Evolutionary conservation across 148 eudicot species (phyloP), one percentile per base, ranked within the genome.

Genomic region (Cornus controversa): DNA sequence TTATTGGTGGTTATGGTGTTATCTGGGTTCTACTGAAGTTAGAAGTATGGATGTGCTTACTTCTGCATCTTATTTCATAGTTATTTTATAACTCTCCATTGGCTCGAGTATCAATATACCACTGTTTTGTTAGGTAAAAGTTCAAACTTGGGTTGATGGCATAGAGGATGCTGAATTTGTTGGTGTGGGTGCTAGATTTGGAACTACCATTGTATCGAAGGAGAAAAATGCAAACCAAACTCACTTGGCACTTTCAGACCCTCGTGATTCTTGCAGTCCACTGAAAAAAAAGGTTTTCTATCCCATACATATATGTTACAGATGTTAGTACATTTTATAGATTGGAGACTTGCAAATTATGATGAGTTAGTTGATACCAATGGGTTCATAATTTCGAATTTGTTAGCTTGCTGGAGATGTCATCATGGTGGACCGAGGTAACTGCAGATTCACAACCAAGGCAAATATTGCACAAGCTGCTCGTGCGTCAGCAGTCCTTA

Each of bases 181-280:
- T 34, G 96, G 98, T 34, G 94, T 93, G 53, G 98, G 98, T 80
- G 98, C 98, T 74, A 88, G 96, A 79, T 94, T 94, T 80, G 98
- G 98, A 78, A 75, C 82, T 0, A 71, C 86, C 50, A 90, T 91
- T 70, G 91, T 80, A 27, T 82, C 96, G 1, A 90, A 94, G 87
- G 96, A 92, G 83, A 94, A 94, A 79, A 85, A 86, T 80, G 98
- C 97, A 16, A 80, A 89, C 79, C 86, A 81, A 69, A 86, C 87
- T 47, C 90, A 7, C 40, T 86, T 92, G 65, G 57, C 82, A 27
- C 90, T 86, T 73, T 87, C 98, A 54, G 79, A 94, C 45, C 97
- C 98, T 72, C 83, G 86, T 10, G 97, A 94, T 87, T 89, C 94
- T 69, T 94, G 98, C 75, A 85, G 84, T 80, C 77, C 83, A 63